Base-by-base conservation (phyloP, 257 asterid species). In the Oldenlandia corymbosa region DNA sequence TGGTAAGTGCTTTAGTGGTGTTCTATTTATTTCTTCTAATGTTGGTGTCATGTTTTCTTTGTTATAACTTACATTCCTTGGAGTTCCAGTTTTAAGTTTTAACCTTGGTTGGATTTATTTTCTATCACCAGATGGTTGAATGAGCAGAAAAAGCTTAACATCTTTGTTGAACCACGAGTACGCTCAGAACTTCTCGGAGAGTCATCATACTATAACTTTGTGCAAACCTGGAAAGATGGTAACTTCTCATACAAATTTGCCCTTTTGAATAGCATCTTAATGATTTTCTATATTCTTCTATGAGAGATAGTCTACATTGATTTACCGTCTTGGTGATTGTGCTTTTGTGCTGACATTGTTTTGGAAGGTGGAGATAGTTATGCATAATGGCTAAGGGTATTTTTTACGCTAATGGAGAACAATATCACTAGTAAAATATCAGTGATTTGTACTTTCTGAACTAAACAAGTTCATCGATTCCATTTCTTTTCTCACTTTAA, bases 91-190 rank as follows among this genome's bases (percentile, higher is more conserved):
- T 9, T 32, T 36, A 42, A 60, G 2, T 60, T 26, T 1, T 42
- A 24, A 26, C 31, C 24, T 30, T n/a, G n/a, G 9, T 21, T 56
- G 39, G 34, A 65, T 55, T 24, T 46, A 45, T 67, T 41, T 14
- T 67, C 68, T 47, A 62, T 62, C 56, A 59, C 52, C 78, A 91
- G 97, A 83, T 91, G 96, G 96, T 73, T 91, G 78, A 85, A 81
- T 68, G 96, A 88, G 79, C 78, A 84, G 79, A 83, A 82, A 73
- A 79, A 73, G 59, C 65, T 88, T 43, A 85, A 80, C 54, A 83
- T 91, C 61, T 72, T 78, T 62, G 97, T 91, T 72, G 97, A 91
- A 74, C 97, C 94, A 58, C 84, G 83, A 58, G 97, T 91, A 76
- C 83, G 65, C 64, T 70, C 83, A 63, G 96, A 91, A 70, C 97